Evolutionary conservation across 225 moss, liverwort and hornwort genomes (phyloP).

Genomic region (Bryum argenteum): DNA sequence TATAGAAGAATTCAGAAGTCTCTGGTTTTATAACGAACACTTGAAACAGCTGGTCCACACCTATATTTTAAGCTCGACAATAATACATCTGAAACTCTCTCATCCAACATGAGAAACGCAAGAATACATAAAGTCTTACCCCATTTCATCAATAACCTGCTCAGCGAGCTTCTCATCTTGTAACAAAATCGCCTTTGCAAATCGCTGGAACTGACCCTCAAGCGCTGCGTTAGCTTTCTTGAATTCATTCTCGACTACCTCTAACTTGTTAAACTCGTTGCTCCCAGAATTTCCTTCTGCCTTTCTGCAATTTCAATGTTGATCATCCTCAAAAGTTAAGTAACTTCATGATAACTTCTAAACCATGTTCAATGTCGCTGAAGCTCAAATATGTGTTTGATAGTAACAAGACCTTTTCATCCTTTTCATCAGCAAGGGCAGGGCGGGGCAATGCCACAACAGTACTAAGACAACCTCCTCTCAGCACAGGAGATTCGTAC

Average conservation of each 20-base stretch:
- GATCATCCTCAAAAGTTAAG: slow-evolving; percentile 16
- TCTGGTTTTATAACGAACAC: not conserved
- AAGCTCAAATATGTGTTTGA: not conserved
- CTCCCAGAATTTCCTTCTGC: slow-evolving; percentile 45
- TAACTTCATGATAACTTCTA: slow-evolving; percentile 18
- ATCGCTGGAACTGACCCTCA: slow-evolving; percentile 84
- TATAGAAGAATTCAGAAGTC: not conserved
- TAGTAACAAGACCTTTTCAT: not conserved
- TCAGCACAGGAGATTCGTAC: not conserved
- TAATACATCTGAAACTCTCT: slow-evolving; percentile 12
- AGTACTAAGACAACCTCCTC: not conserved
- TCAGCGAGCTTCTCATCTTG: slow-evolving; percentile 80
- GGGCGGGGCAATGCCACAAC: not conserved
- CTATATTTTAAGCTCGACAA: slow-evolving; percentile 5
- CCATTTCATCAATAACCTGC: slow-evolving; percentile 82
- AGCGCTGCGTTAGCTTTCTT: slow-evolving; percentile 50
- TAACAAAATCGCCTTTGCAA: slow-evolving; percentile 76
- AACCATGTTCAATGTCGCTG: not conserved
- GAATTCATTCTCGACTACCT: slow-evolving; percentile 47
- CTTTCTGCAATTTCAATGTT: slow-evolving; percentile 35
- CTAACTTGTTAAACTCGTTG: slow-evolving; percentile 48
- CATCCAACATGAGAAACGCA: slow-evolving; percentile 4
- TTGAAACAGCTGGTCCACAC: not conserved
- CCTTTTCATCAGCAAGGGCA: no score
- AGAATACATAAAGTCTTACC: slow-evolving; percentile 45